Conservation (phyloP, 768 basidiomycete species). For the Termitomyces sp. region DNA sequence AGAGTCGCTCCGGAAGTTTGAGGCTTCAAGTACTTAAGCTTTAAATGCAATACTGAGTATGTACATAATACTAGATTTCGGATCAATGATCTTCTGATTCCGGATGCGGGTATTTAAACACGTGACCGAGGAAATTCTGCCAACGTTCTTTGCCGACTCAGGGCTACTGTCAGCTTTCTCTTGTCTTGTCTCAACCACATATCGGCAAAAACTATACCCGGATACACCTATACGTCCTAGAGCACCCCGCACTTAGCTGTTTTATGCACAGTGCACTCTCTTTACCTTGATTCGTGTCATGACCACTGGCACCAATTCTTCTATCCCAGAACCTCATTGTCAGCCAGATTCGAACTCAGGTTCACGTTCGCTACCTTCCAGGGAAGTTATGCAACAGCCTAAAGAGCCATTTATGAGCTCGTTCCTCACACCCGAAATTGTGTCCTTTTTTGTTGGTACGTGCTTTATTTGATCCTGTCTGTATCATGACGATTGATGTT, state of each 20-base stretch:
- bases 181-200: neutral
- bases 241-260: conserved; percentile 5
- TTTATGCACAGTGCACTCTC: conserved; percentile 12
- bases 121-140: conserved; percentile 2
- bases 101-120: neutral
- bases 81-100: neutral
- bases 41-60: too few species aligned
- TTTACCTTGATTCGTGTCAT: conserved; percentile 6
- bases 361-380: neutral
- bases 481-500: conserved; percentile 5
- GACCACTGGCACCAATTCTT: conserved; percentile 7
- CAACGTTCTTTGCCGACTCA: neutral
- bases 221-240: conserved; percentile 3
- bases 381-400: neutral
- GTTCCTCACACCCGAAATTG: conserved; percentile 31
- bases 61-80: too few species aligned
- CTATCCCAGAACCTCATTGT: conserved; percentile 2
- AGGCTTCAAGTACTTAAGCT: too few species aligned
- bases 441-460: conserved; percentile 40
- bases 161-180: neutral
- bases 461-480: conserved; percentile 1
- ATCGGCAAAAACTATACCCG: conserved; percentile 12
- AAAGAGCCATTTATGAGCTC: conserved; percentile 8
- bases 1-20: too few species aligned
- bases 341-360: conserved; percentile 4